Base-by-base conservation (phyloP, 2,329 filamentous ascomycete species). In the Penicillium nordicum region DNA sequence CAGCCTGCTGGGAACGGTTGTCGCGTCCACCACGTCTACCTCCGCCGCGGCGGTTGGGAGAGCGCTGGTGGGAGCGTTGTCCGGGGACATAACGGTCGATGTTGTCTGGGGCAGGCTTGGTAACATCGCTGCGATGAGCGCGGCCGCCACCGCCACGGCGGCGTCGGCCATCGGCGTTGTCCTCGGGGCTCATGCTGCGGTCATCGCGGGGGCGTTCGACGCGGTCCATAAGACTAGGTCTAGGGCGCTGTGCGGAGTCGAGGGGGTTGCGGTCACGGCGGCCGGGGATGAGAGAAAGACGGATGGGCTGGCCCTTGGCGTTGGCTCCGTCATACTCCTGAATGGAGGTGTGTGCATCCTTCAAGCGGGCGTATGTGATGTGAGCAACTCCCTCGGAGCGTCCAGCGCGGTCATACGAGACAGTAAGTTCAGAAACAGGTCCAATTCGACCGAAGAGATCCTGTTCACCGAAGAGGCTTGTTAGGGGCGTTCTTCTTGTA, bases 271-370 rank as follows among this genome's bases (percentile, higher is more conserved):
- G 72, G 21, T 72, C 67, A 12, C 69, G 67, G 53, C 62, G 64
- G 75, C 63, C 77, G n/a, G 86, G 80, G 41, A 93, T 72, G 32
- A 93, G 78, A 0, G 83, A 84, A 55, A 96, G 75, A 34, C 83
- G 85, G 66, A 96, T 96, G 4, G 90, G 91, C 75, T 93, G 90
- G 47, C 89, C 88, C 66, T 94, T 92, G 55, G 92, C 92, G 70
- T 96, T 96, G 61, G 92, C 92, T 54, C 90, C 90, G 70, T 97
- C 88, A 69, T 88, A 97, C 66, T 96, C 88, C 52, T 80, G 81
- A 53, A 96, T 82, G 2, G 92, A 92, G 44, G 83, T 80, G 65
- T 82, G 78, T 10, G 92, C 92, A 72, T 96, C 89, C 46, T 84
- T 81, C 48, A 83, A 77, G 53, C 78, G 80, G 63, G 87, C 83